Conservation (phyloP, 495 filamentous ascomycete species). For the Hypoxylon crocopeplum region DNA sequence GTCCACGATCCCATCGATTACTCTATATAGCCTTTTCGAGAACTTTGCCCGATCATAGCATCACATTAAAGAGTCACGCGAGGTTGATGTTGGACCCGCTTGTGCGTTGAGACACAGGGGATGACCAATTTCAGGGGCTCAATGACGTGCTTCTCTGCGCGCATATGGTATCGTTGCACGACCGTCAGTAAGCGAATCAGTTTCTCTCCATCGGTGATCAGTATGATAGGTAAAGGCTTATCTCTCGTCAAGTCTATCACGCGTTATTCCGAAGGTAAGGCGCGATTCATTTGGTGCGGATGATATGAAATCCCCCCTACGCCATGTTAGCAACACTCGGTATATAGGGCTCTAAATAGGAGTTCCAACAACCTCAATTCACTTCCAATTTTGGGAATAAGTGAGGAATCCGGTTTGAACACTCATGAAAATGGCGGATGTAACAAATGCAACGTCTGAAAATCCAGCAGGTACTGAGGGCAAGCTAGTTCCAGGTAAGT, state of each 20-base stretch:
- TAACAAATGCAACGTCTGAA: neutral
- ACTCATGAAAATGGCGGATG: slow-evolving; percentile 6
- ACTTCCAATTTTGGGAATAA: neutral
- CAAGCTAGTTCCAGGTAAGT: slow-evolving; percentile 20
- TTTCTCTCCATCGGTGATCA: neutral
- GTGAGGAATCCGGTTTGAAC: neutral
- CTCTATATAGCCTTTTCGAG: too few relatives aligned
- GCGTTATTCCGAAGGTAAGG: slow-evolving; percentile 20
- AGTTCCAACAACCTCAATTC: neutral
- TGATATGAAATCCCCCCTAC: neutral
- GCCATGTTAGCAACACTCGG: neutral
- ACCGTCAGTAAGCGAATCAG: slow-evolving; percentile 10
- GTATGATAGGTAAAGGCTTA: slow-evolving; percentile 6
- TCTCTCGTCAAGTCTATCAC: slow-evolving; percentile 17
- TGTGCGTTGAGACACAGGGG: neutral
- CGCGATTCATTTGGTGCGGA: slow-evolving; percentile 10
- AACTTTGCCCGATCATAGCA: too few relatives aligned
- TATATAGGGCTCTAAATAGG: neutral
- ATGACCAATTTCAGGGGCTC: slow-evolving; percentile 29
- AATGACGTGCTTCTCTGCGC: slow-evolving; percentile 25
- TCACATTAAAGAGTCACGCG: too few relatives aligned
- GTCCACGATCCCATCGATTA: too few relatives aligned
- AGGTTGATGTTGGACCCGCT: neutral
- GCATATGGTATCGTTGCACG: slow-evolving; percentile 18
- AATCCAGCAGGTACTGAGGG: neutral